Conservation (phyloP, 2,329 filamentous ascomycete genomes). For the Talaromyces sp. region DNA sequence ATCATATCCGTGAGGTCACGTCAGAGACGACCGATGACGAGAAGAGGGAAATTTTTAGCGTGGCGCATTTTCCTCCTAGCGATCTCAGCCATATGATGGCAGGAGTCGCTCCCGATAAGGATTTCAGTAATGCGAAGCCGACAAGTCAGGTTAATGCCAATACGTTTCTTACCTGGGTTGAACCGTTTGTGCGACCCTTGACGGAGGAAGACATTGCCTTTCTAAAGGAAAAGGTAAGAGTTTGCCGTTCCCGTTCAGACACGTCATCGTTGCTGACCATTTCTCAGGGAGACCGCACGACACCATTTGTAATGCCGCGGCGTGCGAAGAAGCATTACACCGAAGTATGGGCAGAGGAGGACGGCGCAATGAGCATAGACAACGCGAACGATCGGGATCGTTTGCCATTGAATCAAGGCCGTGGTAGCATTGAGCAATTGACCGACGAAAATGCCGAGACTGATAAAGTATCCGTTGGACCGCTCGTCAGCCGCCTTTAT, state of each 20-base stretch:
- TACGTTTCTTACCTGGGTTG: conserved; percentile 87
- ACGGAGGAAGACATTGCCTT: conserved; percentile 94
- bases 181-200: conserved; percentile 83
- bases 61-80: conserved; percentile 72
- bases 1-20: conserved; percentile 75
- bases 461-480: conserved; percentile 82
- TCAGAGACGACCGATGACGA: conserved; percentile 78
- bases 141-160: conserved; percentile 89
- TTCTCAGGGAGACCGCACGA: conserved; percentile 64
- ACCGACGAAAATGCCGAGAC: conserved; percentile 81
- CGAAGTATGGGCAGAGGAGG: conserved; percentile 91
- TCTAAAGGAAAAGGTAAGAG: conserved; percentile 65
- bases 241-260: conserved; percentile 9
- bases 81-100: conserved; percentile 81
- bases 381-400: conserved; percentile 58
- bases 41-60: conserved; percentile 80
- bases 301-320: conserved; percentile 78
- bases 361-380: conserved; percentile 72
- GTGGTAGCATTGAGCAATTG: conserved; percentile 80
- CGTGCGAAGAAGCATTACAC: conserved; percentile 80
- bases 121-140: conserved; percentile 91
- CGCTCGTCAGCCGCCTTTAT: conserved; percentile 74
- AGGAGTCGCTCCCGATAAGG: conserved; percentile 83
- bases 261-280: not conserved
- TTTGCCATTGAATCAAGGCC: conserved; percentile 71